These are phyloP conservation scores for Serendipita vermifera DNA, from an alignment of 768 basidiomycete species.

Conservation along the genomic window DNA sequence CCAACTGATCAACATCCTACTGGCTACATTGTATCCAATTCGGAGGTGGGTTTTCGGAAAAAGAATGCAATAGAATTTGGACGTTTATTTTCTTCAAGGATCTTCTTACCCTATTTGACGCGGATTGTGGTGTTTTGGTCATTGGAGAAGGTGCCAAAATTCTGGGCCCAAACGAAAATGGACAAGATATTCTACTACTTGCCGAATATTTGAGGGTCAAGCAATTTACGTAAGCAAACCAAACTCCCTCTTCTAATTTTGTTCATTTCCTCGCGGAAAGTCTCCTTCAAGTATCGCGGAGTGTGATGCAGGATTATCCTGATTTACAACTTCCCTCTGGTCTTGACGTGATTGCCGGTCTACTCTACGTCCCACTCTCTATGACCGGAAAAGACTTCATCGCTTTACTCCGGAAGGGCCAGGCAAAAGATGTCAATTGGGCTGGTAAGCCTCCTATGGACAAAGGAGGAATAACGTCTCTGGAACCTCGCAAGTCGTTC, in stretches of 20 bases:
- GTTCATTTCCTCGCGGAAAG: slow-evolving; percentile 23
- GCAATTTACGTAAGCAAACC: slow-evolving; percentile 44
- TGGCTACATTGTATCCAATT: slow-evolving; percentile 68
- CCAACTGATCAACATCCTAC: slow-evolving; percentile 54
- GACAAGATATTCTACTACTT: slow-evolving; percentile 65
- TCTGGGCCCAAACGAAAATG: slow-evolving; percentile 53
- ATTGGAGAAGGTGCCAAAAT: slow-evolving; percentile 62
- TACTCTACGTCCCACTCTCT: slow-evolving; percentile 65
- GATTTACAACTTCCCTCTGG: slow-evolving; percentile 50
- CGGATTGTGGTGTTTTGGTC: slow-evolving; percentile 58
- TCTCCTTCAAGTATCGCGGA: slow-evolving; percentile 56
- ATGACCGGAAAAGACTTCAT: slow-evolving; percentile 66
- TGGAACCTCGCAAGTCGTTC: slow-evolving; percentile 73
- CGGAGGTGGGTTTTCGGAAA: slow-evolving; percentile 28
- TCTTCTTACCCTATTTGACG: slow-evolving; percentile 62
- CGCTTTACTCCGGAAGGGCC: slow-evolving; percentile 64
- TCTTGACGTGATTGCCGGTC: slow-evolving; percentile 54
- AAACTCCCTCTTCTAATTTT: not conserved
- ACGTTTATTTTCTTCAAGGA: slow-evolving; percentile 26
- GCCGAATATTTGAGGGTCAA: slow-evolving; percentile 68
- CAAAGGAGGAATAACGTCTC: slow-evolving; percentile 22
- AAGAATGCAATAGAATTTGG: not conserved
- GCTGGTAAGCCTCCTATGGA: slow-evolving; percentile 43
- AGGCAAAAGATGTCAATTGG: slow-evolving; percentile 59
- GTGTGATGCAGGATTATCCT: slow-evolving; percentile 54